These are phyloP conservation scores for Naganishia vaughanmartiniae DNA, from an alignment of 768 basidiomycete genomes.

Conservation along the genomic window DNA sequence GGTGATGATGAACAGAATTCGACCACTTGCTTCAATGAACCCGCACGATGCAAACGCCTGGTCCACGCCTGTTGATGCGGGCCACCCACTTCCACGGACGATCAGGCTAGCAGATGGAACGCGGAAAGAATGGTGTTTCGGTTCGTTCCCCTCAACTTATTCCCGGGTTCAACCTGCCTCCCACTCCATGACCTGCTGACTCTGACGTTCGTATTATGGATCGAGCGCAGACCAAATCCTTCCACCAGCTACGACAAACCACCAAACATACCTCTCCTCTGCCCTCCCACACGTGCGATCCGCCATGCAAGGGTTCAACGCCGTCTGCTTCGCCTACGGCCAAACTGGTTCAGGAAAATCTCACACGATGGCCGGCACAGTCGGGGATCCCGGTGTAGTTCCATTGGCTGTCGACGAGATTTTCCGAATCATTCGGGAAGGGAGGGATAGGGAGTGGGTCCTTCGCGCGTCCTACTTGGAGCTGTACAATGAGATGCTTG, in stretches of 20 bases:
- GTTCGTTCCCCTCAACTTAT: slow-evolving; percentile 32
- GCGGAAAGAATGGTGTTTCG: slow-evolving; percentile 48
- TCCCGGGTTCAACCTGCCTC: too few species aligned
- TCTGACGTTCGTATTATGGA: background rate
- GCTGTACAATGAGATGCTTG: slow-evolving; percentile 73
- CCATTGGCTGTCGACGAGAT: slow-evolving; percentile 89
- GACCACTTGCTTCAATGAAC: slow-evolving; percentile 43
- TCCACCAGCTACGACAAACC: slow-evolving; percentile 41
- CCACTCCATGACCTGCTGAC: too few species aligned
- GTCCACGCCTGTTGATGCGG: slow-evolving; percentile 40
- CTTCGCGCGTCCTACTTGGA: slow-evolving; percentile 93
- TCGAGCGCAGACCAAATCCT: slow-evolving; percentile 48
- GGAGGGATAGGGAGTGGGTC: slow-evolving; percentile 81
- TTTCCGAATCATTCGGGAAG: slow-evolving; percentile 58
- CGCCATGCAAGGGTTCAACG: slow-evolving; percentile 95
- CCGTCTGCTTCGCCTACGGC: slow-evolving; percentile 80
- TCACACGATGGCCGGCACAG: slow-evolving; percentile 62
- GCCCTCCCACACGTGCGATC: slow-evolving; percentile 55
- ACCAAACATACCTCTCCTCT: slow-evolving; percentile 41
- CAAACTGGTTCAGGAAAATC: slow-evolving; percentile 83
- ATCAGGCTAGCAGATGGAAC: slow-evolving; percentile 41
- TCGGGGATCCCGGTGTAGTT: slow-evolving; percentile 84
- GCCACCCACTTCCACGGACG: slow-evolving; percentile 37
- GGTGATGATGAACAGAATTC: slow-evolving; percentile 34
- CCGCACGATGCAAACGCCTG: slow-evolving; percentile 37